These are phyloP conservation scores for Backusella sp. DNA, from an alignment of 192 early-diverging fungal species.

Conservation along the genomic window DNA sequence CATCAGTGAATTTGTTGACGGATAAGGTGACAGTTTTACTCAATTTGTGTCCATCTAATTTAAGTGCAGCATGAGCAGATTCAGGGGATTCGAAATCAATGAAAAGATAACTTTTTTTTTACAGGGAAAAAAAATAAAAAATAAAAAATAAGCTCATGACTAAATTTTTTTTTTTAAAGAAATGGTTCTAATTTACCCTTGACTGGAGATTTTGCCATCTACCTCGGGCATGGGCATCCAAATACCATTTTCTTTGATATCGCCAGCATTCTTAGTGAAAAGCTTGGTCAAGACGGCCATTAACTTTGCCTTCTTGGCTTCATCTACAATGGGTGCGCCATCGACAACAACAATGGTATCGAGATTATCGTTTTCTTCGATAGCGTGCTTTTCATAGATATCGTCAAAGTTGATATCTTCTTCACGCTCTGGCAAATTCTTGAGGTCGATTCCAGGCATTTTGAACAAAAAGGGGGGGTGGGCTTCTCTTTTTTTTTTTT, in stretches of 20 bases:
- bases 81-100: slow-evolving; percentile 89
- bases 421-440: slow-evolving; percentile 65
- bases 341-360: slow-evolving; percentile 90
- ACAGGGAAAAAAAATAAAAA: slow-evolving; percentile 8
- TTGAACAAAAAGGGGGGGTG: neutral
- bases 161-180: neutral
- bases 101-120: slow-evolving; percentile 89
- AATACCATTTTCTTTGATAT: slow-evolving; percentile 80
- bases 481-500: neutral
- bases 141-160: neutral
- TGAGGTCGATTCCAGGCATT: slow-evolving; percentile 45
- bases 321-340: slow-evolving; percentile 87
- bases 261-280: slow-evolving; percentile 71
- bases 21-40: slow-evolving; percentile 81
- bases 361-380: slow-evolving; percentile 68
- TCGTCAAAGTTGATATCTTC: slow-evolving; percentile 90
- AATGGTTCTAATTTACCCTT: neutral
- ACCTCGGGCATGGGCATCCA: slow-evolving; percentile 84
- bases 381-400: slow-evolving; percentile 73
- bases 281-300: slow-evolving; percentile 69
- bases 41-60: slow-evolving; percentile 75
- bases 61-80: slow-evolving; percentile 76
- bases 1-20: slow-evolving; percentile 89
- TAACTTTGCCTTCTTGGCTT: slow-evolving; percentile 83
- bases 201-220: slow-evolving; percentile 50